phyloP scores from a whole-genome alignment of 1,284 basidiomycete genomes.

The Cerrena zonata region DNA sequence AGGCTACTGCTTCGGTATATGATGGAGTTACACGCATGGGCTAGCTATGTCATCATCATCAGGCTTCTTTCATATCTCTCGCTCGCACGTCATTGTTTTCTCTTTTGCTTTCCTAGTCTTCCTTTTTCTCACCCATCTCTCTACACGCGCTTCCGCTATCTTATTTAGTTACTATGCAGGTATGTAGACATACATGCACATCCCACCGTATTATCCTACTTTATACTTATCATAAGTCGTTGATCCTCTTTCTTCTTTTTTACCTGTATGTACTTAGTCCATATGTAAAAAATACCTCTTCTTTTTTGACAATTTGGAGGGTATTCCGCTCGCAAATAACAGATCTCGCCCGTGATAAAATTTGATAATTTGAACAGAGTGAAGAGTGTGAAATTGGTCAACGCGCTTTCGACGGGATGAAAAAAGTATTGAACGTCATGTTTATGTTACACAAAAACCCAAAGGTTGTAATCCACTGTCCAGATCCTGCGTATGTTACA shows the following conservation, averaged over 20 bases:
- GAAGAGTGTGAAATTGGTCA: too few relatives aligned
- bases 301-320: too few relatives aligned
- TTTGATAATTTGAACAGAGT: too few relatives aligned
- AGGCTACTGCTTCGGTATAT: too few relatives aligned
- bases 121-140: not conserved
- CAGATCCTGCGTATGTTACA: constrained; percentile 5
- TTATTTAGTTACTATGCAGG: not conserved
- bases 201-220: not conserved
- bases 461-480: not conserved
- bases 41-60: not conserved
- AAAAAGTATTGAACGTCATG: too few relatives aligned
- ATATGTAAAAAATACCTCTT: too few relatives aligned
- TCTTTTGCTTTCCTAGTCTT: not conserved
- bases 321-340: too few relatives aligned
- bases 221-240: not conserved
- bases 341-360: too few relatives aligned
- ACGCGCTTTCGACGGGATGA: too few relatives aligned
- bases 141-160: too few relatives aligned
- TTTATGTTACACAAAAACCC: constrained; percentile 1
- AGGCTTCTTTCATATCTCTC: not conserved
- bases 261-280: not conserved
- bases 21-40: not conserved
- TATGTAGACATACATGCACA: not conserved
- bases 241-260: too few relatives aligned
- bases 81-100: not conserved